Base-by-base conservation (phyloP, 345 rosid species). In the Syzygium jambos region DNA sequence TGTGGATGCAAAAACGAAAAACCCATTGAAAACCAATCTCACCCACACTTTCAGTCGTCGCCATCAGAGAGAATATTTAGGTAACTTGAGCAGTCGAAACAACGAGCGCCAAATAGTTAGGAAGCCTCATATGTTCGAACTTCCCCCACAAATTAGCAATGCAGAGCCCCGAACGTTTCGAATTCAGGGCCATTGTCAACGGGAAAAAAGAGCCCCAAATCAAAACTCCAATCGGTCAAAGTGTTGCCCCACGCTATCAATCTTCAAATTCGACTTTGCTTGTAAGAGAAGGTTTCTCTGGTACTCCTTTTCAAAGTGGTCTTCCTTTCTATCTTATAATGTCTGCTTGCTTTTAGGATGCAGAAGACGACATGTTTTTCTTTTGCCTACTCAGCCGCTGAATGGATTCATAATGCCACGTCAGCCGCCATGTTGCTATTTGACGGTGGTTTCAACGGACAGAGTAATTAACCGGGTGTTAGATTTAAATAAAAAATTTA, bases 1-100 rank as follows among this genome's bases (percentile, higher is more conserved):
- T 54, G 0, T 7, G 25, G 25, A 54, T 23, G 0, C 0, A 54
- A 54, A 54, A 54, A 0, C 2, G 0, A 21, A 19, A 63, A n/a
- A 3, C 3, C 2, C 68, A n/a, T 12, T 12, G 16, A 27, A 63
- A n/a, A 63, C 73, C 21, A 63, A 6, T n/a, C 38, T n/a, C 73
- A 61, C 38, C 1, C 34, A n/a, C 19, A 63, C 38, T 13, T 63
- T 61, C 17, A n/a, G 68, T n/a, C 17, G 3, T n/a, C 34, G 17
- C 68, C 68, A 0, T n/a, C 9, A n/a, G 34, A 61, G 27, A 27
- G 34, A 57, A 6, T n/a, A 63, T 14, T n/a, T 63, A 38, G 41
- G 9, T 63, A 54, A 61, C 19, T 14, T 4, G 14, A 0, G 14
- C 19, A 63, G 19, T n/a, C 4, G 73, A 63, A n/a, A 63, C 38